Conservation (phyloP, 306 rosid genomes). For the Cercis canadensis region DNA sequence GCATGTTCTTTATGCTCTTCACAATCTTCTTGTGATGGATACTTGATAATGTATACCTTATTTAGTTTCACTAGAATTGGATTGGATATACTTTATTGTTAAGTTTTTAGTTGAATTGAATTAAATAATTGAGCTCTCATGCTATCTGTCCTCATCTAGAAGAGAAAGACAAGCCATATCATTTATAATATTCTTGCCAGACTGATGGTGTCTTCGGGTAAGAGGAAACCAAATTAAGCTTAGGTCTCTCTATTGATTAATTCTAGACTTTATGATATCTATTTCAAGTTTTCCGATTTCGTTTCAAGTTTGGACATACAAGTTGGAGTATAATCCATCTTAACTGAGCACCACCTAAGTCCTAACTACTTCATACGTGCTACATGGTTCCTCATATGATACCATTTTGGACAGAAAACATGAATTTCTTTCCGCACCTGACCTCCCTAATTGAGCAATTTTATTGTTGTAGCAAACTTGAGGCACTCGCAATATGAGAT, state of each 20-base stretch:
- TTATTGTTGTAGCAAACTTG: too few species aligned
- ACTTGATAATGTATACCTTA: not conserved
- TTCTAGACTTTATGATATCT: too few species aligned
- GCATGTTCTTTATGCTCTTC: not conserved
- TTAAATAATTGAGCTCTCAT: not conserved
- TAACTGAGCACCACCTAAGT: not conserved
- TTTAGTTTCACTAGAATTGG: slow-evolving; percentile 8
- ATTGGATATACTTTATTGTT: not conserved
- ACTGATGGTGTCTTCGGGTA: not conserved
- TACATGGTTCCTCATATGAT: not conserved
- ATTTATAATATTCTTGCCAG: not conserved
- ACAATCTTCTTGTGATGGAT: slow-evolving; percentile 3
- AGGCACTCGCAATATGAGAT: not conserved
- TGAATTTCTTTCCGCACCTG: not conserved
- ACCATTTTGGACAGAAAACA: not conserved
- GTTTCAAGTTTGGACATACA: not conserved
- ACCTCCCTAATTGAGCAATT: too few species aligned
- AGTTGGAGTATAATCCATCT: not conserved
- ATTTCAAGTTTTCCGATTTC: too few species aligned
- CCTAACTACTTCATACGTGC: too few species aligned
- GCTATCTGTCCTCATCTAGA: not conserved
- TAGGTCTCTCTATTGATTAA: too few species aligned
- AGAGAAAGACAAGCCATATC: slow-evolving; percentile 1
- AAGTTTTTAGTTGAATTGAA: slow-evolving; percentile 12
- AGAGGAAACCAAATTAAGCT: slow-evolving; percentile 1